Evolutionary conservation across 495 filamentous ascomycete genomes (phyloP), one percentile per base, ranked within the genome.

Genomic region (Pyrenula aspistea): DNA sequence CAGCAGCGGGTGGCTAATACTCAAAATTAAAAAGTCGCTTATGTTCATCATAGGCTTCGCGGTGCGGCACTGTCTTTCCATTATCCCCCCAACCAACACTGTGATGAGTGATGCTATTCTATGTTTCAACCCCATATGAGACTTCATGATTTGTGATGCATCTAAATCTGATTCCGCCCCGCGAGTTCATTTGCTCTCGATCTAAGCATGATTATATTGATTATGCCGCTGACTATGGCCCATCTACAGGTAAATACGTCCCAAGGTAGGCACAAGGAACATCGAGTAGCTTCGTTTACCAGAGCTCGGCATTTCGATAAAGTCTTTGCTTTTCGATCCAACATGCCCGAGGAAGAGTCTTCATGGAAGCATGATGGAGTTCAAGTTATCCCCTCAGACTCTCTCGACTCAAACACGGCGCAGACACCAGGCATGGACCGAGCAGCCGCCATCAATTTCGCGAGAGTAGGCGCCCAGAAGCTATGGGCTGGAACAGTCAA

Each of bases 401-500:
- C 60, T 3, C 62, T 72, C 0, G 67, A 70, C 55, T 36, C 24
- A 48, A 69, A 65, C 55, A 72, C 67, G 2, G 56, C 65, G 19
- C 64, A 68, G 31, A 72, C 69, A 8, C 69, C 69, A 24, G 66
- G 67, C 60, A 65, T 61, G 53, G 48, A 67, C 55, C 64, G 69
- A 23, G 61, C 62, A 31, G 68, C 66, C 19, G 69, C 69, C 10
- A 63, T 72, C 50, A 69, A 70, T 65, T 62, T 69, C 31, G 67
- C 67, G 10, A 59, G 69, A 8, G 66, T 68, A 2, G 69, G 69
- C 0, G 69, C 69, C 2, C 62, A 72, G 56, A 68, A 69, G 55
- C 55, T 72, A 21, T 72, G 69, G 69, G 69, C 69, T 10, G 69
- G 69, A 1, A 72, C 69, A 2, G 69, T 71, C 24, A 65, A 66